Base-by-base conservation (phyloP, 31 red algal genomes). In the Odonthalia washingtoniensis region DNA sequence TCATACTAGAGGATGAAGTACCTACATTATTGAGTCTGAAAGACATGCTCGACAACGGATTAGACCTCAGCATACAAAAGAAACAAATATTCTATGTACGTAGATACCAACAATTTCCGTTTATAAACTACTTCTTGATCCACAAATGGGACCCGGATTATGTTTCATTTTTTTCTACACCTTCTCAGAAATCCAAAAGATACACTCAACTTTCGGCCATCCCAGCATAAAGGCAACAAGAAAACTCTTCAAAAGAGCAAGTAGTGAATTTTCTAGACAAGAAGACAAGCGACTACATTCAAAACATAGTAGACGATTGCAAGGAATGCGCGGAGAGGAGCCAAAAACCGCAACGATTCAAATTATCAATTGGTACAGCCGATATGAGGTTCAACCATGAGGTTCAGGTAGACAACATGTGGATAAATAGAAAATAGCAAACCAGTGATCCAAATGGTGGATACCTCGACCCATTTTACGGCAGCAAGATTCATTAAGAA, bases 321-420 rank as follows among this genome's bases (percentile, higher is more conserved):
- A 2, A 45, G 12, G n/a, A 40, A 65, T 87, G 70, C 0, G 83
- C 70, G 16, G 46, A 0, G 0, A 36, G 52, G 27, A 70, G 49
- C 30, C 37, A 68, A 62, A 41, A 1, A n/a, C 67, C 83, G 5
- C 32, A 44, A 35, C 49, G 83, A 64, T 87, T 60, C 70, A 87
- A 87, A 45, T 38, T 76, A 12, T 53, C 30, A 21, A 3, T 87
- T 36, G 70, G 83, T 24, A 87, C 65, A 9, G 81, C 46, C 17
- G 81, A 84, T 44, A 5, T 84, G 35, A 60, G 63, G 17, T 84
- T 14, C 46, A n/a, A n/a, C n/a, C n/a, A n/a, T n/a, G n/a, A n/a
- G n/a, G n/a, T n/a, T n/a, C n/a, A n/a, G n/a, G n/a, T 87, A 6
- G 83, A 87, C 31, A 66, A 65, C 5, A 65, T 87, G 70, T 77